Evolutionary conservation across 352 stramenopile species (phyloP).

Genomic region (Phytophthora capsici): DNA sequence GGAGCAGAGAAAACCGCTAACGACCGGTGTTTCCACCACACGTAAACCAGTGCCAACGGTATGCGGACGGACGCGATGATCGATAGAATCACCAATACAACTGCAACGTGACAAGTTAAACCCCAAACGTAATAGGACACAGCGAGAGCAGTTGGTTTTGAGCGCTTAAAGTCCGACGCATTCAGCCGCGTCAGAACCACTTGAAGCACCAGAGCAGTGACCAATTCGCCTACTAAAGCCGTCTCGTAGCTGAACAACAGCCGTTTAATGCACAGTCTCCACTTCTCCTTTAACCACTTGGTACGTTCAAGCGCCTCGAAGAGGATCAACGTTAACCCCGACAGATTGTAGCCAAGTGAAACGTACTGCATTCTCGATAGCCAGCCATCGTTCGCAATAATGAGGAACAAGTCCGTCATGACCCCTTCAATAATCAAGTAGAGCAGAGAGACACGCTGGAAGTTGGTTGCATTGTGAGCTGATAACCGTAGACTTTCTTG

Average conservation of each 20-base stretch:
- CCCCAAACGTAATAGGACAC: conserved; percentile 14
- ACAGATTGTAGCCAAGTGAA: conserved; percentile 10
- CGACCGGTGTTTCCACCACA: conserved; percentile 10
- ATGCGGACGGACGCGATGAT: conserved; percentile 1
- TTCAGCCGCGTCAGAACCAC: conserved; percentile 1
- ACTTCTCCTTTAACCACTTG: not conserved
- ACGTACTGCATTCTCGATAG: conserved; percentile 6
- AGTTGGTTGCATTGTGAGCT: conserved; percentile 5
- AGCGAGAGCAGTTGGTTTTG: not conserved
- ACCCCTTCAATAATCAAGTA: conserved; percentile 6
- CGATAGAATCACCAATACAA: not conserved
- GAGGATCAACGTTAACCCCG: conserved; percentile 10
- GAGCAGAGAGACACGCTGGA: conserved; percentile 1
- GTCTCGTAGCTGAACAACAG: conserved; percentile 17
- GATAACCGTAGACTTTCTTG: conserved; percentile 7
- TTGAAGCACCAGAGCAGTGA: conserved; percentile 10
- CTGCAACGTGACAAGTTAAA: conserved; percentile 1
- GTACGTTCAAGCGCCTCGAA: conserved; percentile 10
- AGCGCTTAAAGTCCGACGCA: conserved; percentile 13
- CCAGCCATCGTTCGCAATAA: conserved; percentile 17
- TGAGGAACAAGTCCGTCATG: conserved; percentile 19
- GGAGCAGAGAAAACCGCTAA: not conserved
- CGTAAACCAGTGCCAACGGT: not conserved
- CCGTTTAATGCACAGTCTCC: conserved; percentile 3
- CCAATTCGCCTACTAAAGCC: conserved; percentile 3